Conservation (phyloP, 2,329 filamentous ascomycete species). For the Cytospora piceicola region DNA sequence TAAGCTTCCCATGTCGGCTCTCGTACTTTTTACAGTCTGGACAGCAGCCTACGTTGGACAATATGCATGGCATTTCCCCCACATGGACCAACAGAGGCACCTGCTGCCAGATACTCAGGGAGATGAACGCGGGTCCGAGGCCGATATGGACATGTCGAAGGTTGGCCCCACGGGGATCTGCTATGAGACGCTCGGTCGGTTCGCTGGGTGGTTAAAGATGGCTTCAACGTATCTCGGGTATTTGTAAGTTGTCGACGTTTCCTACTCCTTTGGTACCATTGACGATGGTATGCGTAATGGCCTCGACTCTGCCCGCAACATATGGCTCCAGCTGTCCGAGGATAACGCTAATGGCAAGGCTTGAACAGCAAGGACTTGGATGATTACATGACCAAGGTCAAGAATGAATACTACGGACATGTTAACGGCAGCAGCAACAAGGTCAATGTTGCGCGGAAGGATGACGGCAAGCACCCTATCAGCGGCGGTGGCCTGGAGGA, state of each 20-base stretch:
- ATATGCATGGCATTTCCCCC: slow-evolving; percentile 69
- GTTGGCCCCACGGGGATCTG: slow-evolving; percentile 52
- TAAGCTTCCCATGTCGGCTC: slow-evolving; percentile 68
- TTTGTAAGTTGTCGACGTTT: slow-evolving; percentile 38
- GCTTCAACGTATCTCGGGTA: slow-evolving; percentile 59
- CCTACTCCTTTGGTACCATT: neutral
- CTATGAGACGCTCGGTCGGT: slow-evolving; percentile 53
- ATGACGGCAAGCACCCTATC: slow-evolving; percentile 44
- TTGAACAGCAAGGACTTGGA: slow-evolving; percentile 49
- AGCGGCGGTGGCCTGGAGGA: slow-evolving; percentile 59
- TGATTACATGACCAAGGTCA: slow-evolving; percentile 55
- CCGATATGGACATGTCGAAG: slow-evolving; percentile 39
- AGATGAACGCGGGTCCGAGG: slow-evolving; percentile 38
- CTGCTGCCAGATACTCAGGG: slow-evolving; percentile 49
- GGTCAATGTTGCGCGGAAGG: slow-evolving; percentile 12
- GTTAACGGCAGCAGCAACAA: slow-evolving; percentile 34
- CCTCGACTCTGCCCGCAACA: neutral
- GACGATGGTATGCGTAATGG: neutral
- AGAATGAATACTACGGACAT: slow-evolving; percentile 50
- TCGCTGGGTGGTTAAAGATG: slow-evolving; percentile 59
- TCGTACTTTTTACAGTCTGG: slow-evolving; percentile 70
- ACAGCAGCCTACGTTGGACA: slow-evolving; percentile 67
- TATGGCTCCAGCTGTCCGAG: neutral
- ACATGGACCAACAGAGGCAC: slow-evolving; percentile 65
- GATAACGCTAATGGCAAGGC: neutral